Evolutionary conservation across 2,329 filamentous ascomycete genomes (phyloP).

Genomic region (Lachnellula hyalina): DNA sequence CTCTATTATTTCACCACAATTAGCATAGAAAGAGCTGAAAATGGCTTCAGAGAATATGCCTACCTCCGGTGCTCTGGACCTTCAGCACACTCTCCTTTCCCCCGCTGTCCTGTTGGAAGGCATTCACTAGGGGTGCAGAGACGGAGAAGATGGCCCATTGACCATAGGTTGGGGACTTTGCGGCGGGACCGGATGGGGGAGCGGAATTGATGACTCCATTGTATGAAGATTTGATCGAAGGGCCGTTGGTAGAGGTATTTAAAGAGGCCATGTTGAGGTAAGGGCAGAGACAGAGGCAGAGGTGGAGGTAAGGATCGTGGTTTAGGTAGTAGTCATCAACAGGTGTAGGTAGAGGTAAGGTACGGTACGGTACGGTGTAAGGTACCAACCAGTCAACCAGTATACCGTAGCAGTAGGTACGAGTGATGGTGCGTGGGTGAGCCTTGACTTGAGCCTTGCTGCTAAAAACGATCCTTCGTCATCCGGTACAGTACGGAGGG

Average conservation of each 20-base stretch:
- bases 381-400: too few species aligned
- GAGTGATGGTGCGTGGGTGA: too few species aligned
- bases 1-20: slow-evolving; percentile 47
- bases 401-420: too few species aligned
- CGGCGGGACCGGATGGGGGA: slow-evolving; percentile 48
- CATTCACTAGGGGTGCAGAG: slow-evolving; percentile 83
- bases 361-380: not conserved
- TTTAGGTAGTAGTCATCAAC: not conserved
- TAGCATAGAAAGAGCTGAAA: slow-evolving; percentile 13
- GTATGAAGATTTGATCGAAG: slow-evolving; percentile 81
- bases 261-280: slow-evolving; percentile 62
- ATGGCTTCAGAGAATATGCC: not conserved
- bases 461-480: too few species aligned
- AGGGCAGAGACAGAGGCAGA: not conserved
- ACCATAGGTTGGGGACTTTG: slow-evolving; percentile 72
- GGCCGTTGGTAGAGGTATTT: slow-evolving; percentile 73
- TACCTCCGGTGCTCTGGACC: slow-evolving; percentile 86
- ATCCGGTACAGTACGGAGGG: too few species aligned
- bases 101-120: slow-evolving; percentile 76
- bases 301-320: not conserved
- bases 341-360: not conserved
- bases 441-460: too few species aligned
- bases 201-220: slow-evolving; percentile 60
- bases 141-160: slow-evolving; percentile 96
- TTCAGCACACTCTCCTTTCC: slow-evolving; percentile 93